Percentiles rank a stretch among this genome's conserved stretches.
Conservation (phyloP, 2,329 filamentous ascomycete genomes). For the Kalaharituber pfeilii region DNA sequence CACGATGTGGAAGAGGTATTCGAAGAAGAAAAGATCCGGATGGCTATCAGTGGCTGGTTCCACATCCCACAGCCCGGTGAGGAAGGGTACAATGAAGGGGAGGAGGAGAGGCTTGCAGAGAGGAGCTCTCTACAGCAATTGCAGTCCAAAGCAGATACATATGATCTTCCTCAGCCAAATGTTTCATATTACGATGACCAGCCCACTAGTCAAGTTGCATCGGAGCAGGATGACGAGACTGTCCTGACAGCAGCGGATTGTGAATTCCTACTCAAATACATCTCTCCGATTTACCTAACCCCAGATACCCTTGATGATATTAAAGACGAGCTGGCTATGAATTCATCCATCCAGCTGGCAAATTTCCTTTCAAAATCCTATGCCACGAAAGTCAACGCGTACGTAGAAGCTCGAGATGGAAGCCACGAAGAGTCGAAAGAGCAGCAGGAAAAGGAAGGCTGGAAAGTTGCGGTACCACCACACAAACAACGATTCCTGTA, state of each 20-base stretch:
- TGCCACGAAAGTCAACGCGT: constrained; percentile 48
- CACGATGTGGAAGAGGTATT: constrained; percentile 99
- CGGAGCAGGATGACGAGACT: constrained; percentile 32
- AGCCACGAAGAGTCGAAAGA: constrained; percentile 25
- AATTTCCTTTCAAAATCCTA: constrained; percentile 67
- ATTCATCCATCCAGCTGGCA: constrained; percentile 68
- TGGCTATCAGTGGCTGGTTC: constrained; percentile 98
- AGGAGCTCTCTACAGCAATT: constrained; percentile 86
- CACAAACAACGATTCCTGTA: constrained; percentile 93
- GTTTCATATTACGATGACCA: constrained; percentile 31
- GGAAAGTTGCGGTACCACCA: constrained; percentile 68
- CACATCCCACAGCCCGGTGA: constrained; percentile 93
- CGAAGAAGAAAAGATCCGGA: constrained; percentile 51
- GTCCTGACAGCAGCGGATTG: constrained; percentile 61
- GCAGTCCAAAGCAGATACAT: constrained; percentile 76
- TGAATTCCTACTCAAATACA: constrained; percentile 77
- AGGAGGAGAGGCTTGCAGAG: constrained; percentile 74
- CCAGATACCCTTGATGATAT: constrained; percentile 79
- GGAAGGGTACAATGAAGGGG: constrained; percentile 71
- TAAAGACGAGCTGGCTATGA: constrained; percentile 58
- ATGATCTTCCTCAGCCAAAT: constrained; percentile 58
- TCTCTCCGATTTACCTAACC: constrained; percentile 76
- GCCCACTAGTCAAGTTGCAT: constrained; percentile 20
- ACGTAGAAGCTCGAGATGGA: constrained; percentile 50
- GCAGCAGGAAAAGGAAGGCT: constrained; percentile 41